Evolutionary conservation across 164 flowering plant genomes (phyloP).

Genomic region (Nymphaea colorata): DNA sequence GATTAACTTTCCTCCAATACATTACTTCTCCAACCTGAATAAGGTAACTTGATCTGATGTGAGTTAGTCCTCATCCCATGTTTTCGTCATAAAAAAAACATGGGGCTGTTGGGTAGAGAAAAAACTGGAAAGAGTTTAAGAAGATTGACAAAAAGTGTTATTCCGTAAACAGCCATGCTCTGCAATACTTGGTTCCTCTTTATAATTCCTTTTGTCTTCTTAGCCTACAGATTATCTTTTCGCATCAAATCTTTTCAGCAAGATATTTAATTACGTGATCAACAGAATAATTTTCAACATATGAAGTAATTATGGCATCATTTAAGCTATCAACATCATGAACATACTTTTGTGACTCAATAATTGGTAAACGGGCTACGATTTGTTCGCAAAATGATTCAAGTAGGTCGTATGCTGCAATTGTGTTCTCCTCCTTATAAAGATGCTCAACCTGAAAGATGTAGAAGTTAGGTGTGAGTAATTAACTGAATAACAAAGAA

Average conservation of each 20-base stretch:
- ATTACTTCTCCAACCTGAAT: too few species aligned
- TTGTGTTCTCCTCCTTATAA: slow-evolving; percentile 77
- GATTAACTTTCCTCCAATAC: too few species aligned
- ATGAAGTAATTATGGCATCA: neutral
- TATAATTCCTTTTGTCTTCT: too few species aligned
- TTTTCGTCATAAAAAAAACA: too few species aligned
- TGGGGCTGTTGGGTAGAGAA: too few species aligned
- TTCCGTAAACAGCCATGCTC: too few species aligned
- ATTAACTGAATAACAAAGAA: neutral
- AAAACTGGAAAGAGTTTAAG: too few species aligned
- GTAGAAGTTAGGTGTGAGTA: neutral
- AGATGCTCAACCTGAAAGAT: slow-evolving; percentile 82
- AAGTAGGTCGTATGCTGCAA: slow-evolving; percentile 82
- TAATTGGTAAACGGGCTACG: slow-evolving; percentile 77
- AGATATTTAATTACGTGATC: neutral
- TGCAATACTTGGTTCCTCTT: too few species aligned
- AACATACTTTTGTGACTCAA: slow-evolving; percentile 95
- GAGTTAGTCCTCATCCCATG: too few species aligned
- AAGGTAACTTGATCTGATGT: too few species aligned
- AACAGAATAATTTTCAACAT: neutral
- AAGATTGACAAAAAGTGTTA: too few species aligned
- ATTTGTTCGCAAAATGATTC: slow-evolving; percentile 84
- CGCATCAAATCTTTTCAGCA: neutral
- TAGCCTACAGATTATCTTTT: neutral
- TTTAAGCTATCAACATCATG: neutral